Percentiles rank a stretch among this genome's conserved stretches.
Conservation (phyloP, 1,284 basidiomycete genomes). For the Tilletia indica region DNA sequence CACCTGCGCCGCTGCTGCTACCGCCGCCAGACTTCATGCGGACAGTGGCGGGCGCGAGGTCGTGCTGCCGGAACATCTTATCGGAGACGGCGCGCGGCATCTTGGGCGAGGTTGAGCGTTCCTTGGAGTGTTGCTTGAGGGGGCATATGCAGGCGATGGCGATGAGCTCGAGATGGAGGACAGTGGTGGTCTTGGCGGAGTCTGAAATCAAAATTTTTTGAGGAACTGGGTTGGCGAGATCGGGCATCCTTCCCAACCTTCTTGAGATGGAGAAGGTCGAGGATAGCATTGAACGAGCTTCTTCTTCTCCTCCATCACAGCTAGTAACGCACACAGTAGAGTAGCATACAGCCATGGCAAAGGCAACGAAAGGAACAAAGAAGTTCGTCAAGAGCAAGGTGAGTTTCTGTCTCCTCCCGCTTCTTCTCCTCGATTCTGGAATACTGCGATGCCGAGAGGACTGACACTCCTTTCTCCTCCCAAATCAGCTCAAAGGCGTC, state of each 20-base stretch:
- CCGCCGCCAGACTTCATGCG: slow-evolving; percentile 60
- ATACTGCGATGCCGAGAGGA: not conserved
- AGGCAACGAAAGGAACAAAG: slow-evolving; percentile 44
- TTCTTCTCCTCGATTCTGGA: too few relatives aligned
- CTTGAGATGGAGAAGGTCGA: not conserved
- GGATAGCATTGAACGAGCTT: not conserved
- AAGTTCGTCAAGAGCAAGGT: slow-evolving; percentile 49
- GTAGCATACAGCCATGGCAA: not conserved
- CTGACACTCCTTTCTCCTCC: slow-evolving; percentile 14
- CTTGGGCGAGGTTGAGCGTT: slow-evolving; percentile 4
- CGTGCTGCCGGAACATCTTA: slow-evolving; percentile 73
- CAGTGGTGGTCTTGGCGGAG: not conserved
- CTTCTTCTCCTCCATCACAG: not conserved
- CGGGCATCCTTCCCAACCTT: not conserved
- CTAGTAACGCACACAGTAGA: not conserved
- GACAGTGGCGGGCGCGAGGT: slow-evolving; percentile 64
- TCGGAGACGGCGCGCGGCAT: slow-evolving; percentile 91
- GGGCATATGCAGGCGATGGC: not conserved
- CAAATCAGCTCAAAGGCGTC: slow-evolving; percentile 42
- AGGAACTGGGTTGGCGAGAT: slow-evolving; percentile 12
- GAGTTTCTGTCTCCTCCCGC: not conserved
- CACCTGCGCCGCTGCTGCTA: slow-evolving; percentile 23
- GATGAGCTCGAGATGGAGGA: not conserved
- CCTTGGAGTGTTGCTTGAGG: not conserved
- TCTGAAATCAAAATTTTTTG: slow-evolving; percentile 4